Conservation (phyloP, 1,139 yeast genomes). For the Suhomyces ambrosiae region DNA sequence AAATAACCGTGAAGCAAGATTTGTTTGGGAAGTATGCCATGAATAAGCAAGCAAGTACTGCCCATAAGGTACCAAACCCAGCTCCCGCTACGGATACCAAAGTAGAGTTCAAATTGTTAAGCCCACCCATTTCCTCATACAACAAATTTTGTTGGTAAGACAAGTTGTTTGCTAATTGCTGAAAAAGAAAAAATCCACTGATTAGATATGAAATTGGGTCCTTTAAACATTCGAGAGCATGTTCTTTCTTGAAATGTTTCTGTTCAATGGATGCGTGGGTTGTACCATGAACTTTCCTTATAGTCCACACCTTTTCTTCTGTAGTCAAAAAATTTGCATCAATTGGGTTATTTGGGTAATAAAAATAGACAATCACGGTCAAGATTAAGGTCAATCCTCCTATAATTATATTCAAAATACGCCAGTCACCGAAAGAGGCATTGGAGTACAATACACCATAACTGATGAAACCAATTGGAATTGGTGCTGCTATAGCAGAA, state of each 20-base stretch:
- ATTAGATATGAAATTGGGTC: slow-evolving; percentile 53
- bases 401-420: slow-evolving; percentile 42
- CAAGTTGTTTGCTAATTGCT: slow-evolving; percentile 49
- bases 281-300: slow-evolving; percentile 42
- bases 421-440: slow-evolving; percentile 35
- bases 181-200: slow-evolving; percentile 38
- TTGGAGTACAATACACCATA: slow-evolving; percentile 40
- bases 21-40: slow-evolving; percentile 23
- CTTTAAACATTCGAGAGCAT: slow-evolving; percentile 44
- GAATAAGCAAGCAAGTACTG: slow-evolving; percentile 30
- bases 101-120: slow-evolving; percentile 47
- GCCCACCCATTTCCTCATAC: slow-evolving; percentile 46
- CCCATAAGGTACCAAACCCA: slow-evolving; percentile 41
- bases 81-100: slow-evolving; percentile 56
- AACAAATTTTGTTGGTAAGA: slow-evolving; percentile 50
- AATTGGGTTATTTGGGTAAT: slow-evolving; percentile 50
- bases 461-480: slow-evolving; percentile 49
- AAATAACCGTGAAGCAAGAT: slow-evolving; percentile 21
- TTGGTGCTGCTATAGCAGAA: slow-evolving; percentile 45
- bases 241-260: slow-evolving; percentile 43
- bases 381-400: slow-evolving; percentile 44
- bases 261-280: slow-evolving; percentile 48
- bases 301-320: slow-evolving; percentile 47
- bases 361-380: slow-evolving; percentile 28
- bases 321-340: slow-evolving; percentile 35